phyloP scores from a whole-genome alignment of 2,329 filamentous ascomycete genomes.

The Beauveria varroae region DNA sequence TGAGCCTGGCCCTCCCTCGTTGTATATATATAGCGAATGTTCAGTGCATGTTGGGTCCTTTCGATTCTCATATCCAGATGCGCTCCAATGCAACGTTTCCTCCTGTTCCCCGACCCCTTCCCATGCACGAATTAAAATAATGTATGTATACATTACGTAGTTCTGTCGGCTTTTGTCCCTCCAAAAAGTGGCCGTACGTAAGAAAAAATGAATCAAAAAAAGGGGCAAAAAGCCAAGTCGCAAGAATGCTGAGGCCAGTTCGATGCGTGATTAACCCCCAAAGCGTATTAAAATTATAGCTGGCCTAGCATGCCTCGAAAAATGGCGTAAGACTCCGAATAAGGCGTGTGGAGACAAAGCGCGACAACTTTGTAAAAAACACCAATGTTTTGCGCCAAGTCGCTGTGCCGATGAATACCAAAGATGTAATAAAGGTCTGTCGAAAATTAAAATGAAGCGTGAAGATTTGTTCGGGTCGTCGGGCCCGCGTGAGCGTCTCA shows the following conservation, averaged over 20 bases:
- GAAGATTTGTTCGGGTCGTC: constrained; percentile 20
- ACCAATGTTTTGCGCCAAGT: constrained; percentile 28
- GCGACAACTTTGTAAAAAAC: constrained; percentile 1
- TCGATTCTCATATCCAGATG: not conserved
- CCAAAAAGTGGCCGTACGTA: constrained; percentile 24
- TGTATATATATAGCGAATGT: constrained; percentile 12
- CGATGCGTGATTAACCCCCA: not conserved
- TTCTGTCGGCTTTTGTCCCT: constrained; percentile 25
- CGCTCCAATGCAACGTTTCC: constrained; percentile 21
- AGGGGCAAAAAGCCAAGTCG: constrained; percentile 2
- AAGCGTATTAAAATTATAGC: constrained; percentile 10
- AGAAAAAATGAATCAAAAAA: constrained; percentile 4
- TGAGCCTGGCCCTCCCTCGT: not conserved
- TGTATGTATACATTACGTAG: constrained; percentile 33
- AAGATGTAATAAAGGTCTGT: constrained; percentile 28
- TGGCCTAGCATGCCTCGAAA: not conserved
- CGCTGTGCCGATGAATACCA: constrained; percentile 35
- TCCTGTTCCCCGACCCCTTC: constrained; percentile 20
- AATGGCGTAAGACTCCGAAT: constrained; percentile 1
- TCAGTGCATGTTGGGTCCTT: constrained; percentile 9
- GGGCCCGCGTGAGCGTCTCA: not conserved
- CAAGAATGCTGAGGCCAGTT: not conserved
- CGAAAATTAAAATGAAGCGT: constrained; percentile 25
- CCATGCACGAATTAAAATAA: constrained; percentile 29
- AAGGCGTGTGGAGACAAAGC: not conserved